Evolutionary conservation across 257 asterid genomes (phyloP).

Genomic region (Solanum paucissectum): DNA sequence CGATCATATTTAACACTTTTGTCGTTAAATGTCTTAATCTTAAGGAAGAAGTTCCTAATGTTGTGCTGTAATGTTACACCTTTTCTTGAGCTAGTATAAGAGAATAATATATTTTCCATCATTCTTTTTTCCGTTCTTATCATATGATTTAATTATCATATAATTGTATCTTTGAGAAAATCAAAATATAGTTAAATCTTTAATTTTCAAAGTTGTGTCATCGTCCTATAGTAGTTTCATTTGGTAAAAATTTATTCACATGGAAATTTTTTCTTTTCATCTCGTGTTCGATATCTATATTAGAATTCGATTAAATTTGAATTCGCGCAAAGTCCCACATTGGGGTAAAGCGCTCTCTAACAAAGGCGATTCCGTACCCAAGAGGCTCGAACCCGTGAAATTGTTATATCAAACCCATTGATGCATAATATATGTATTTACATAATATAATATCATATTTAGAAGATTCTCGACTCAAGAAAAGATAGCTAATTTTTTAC

Average conservation of each 20-base stretch:
- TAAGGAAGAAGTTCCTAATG: background rate
- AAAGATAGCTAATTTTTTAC: background rate
- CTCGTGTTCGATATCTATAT: accelerated
- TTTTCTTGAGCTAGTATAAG: background rate
- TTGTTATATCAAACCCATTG: background rate
- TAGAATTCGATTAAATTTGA: too few relatives aligned
- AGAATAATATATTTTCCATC: background rate
- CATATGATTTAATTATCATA: background rate
- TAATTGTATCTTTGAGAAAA: background rate
- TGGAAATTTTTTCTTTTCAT: too few relatives aligned
- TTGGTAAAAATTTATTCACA: background rate
- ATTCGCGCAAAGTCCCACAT: too few relatives aligned
- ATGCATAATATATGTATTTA: too few relatives aligned
- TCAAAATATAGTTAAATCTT: background rate
- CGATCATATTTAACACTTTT: background rate
- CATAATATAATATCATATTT: too few relatives aligned
- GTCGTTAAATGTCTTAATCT: background rate
- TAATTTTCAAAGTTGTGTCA: background rate
- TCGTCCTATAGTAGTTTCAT: background rate
- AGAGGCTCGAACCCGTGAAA: too few relatives aligned
- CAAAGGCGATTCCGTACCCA: too few relatives aligned
- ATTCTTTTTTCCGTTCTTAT: background rate
- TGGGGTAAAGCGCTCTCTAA: too few relatives aligned
- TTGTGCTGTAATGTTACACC: background rate
- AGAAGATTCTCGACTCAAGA: too few relatives aligned